Evolutionary conservation across 2,329 filamentous ascomycete species (phyloP), one percentile per base, ranked within the genome.

Genomic region (Nothopassalora personata): DNA sequence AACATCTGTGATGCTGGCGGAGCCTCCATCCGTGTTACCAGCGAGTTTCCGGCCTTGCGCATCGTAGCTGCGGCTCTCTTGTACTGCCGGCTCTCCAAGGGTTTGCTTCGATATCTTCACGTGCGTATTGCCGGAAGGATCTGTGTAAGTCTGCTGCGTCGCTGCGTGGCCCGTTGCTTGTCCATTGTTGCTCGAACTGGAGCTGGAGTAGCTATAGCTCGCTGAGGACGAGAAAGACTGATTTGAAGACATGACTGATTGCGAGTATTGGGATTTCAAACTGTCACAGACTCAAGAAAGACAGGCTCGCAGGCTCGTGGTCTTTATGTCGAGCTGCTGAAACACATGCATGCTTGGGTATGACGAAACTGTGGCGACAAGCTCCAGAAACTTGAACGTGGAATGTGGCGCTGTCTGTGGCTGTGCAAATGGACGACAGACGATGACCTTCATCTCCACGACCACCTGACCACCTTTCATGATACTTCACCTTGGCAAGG

Each of bases 31-130:
- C 9, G 33, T 39, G 18, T 62, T 61, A 19, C 53, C 59, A 10
- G 69, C 54, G 28, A 70, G 47, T 60, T 71, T 64, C 15, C 67
- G 68, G 18, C 72, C 72, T 43, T 66, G 57, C 1, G 63, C 30
- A 56, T 73, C 72, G 54, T 65, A 74, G 50, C 66, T 66, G 15
- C 63, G 60, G 13, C 64, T 68, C 48, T 72, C 66, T 46, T 67
- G 52, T 8, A 70, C 52, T 1, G 60, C 58, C 1, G 69, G 67
- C 53, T 71, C 63, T 19, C 72, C 71, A 6, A 70, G 30, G 47
- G 67, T 69, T 49, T 73, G 72, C 0, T 59, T 64, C 13, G 69
- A 62, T 6, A 67, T 66, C 28, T 61, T 64, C 8, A 70, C 64
- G 3, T 66, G 69, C 56, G 45, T 68, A 28, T 67, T 68, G 62